Conservation (phyloP, 805 yeast genomes). For the Hanseniaspora lachancei region DNA sequence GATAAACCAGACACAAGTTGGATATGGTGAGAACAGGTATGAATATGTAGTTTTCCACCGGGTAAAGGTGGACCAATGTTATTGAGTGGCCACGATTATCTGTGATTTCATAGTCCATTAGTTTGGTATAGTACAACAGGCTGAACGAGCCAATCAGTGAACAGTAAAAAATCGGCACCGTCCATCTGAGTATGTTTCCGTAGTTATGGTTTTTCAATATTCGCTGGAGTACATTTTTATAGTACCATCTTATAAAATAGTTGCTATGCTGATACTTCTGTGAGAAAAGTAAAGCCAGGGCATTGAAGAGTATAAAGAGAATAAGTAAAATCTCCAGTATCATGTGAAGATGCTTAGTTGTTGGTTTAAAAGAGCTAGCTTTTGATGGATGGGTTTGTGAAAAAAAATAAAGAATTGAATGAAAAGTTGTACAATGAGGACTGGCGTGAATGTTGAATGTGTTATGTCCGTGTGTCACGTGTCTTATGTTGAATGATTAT, state of each 20-base stretch:
- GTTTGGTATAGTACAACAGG: neutral
- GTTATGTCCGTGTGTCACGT: no score
- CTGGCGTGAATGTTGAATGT: no score
- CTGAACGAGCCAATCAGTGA: constrained; percentile 15
- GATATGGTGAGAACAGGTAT: constrained; percentile 19
- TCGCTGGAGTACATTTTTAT: constrained; percentile 21
- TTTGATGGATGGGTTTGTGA: no score
- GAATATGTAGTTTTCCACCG: constrained; percentile 17
- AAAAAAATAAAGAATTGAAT: no score
- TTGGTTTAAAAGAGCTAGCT: no score
- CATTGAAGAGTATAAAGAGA: neutral
- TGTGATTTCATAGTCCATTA: neutral
- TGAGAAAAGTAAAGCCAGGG: neutral
- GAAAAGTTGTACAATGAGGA: no score
- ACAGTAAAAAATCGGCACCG: constrained; percentile 24
- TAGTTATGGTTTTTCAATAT: constrained; percentile 17
- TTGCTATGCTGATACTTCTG: constrained; percentile 1
- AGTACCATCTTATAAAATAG: constrained; percentile 20
- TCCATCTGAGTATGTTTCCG: constrained; percentile 17
- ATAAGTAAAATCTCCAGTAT: no score
- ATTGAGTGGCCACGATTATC: neutral
- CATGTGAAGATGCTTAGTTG: no score
- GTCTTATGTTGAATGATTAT: no score
- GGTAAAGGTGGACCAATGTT: constrained; percentile 13
- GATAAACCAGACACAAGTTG: constrained; percentile 17